These are phyloP conservation scores for Trichosporon coremiiforme DNA, from an alignment of 1,284 basidiomycete species.

Conservation along the genomic window DNA sequence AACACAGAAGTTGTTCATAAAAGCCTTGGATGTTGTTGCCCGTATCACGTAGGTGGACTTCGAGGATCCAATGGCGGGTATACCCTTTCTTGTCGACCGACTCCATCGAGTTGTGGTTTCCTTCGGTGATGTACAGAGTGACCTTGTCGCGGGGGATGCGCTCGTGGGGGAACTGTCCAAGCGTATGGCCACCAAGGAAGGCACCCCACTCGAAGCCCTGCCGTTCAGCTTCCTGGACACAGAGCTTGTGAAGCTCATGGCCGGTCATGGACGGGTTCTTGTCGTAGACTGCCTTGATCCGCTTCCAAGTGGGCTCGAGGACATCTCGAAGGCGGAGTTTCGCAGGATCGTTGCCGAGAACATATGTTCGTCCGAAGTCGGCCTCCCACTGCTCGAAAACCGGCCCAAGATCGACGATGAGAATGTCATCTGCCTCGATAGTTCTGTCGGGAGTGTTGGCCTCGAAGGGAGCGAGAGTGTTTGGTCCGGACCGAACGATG, in stretches of 20 bases:
- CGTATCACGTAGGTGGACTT: constrained; percentile 29
- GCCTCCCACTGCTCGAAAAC: constrained; percentile 34
- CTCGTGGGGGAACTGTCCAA: constrained; percentile 32
- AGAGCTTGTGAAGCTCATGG: constrained; percentile 27
- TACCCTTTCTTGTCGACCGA: constrained; percentile 23
- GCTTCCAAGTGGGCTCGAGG: constrained; percentile 29
- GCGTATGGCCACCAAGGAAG: constrained; percentile 26
- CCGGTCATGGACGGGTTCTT: constrained; percentile 27
- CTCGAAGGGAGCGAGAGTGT: constrained; percentile 32
- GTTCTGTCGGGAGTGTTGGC: constrained; percentile 30
- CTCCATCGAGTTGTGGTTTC: constrained; percentile 21
- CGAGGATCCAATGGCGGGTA: constrained; percentile 33
- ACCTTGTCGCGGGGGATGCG: constrained; percentile 34
- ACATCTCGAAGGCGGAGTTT: constrained; percentile 26
- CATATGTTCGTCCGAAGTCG: constrained; percentile 33
- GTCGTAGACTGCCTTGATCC: constrained; percentile 29
- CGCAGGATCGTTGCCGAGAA: constrained; percentile 28
- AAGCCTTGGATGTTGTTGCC: constrained; percentile 27
- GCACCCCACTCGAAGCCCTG: constrained; percentile 29
- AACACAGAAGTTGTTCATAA: no score
- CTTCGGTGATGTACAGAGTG: constrained; percentile 29
- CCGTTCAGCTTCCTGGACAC: neutral
- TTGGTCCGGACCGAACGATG: constrained; percentile 28
- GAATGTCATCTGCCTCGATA: constrained; percentile 30
- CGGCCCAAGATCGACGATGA: constrained; percentile 31